Evolutionary conservation across 306 rosid genomes (phyloP).

Genomic region (Vachellia collinsii): DNA sequence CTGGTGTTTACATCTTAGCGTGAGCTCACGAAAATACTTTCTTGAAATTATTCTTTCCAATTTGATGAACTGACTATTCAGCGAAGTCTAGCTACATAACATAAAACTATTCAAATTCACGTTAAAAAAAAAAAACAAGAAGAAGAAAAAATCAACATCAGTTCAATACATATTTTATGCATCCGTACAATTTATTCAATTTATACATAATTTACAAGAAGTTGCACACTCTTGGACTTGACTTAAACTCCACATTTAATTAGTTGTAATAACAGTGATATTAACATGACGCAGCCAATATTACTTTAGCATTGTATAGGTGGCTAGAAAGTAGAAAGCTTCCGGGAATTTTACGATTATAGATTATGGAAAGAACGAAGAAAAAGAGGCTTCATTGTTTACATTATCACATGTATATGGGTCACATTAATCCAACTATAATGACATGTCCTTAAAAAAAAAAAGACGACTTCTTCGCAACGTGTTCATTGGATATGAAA

Average conservation of each 20-base stretch:
- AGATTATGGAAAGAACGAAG: background rate
- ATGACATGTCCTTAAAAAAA: background rate
- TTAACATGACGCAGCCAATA: background rate
- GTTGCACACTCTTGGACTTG: too few relatives aligned
- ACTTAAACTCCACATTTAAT: background rate
- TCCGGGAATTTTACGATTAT: background rate
- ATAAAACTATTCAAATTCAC: background rate
- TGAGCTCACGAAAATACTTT: background rate
- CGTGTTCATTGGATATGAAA: conserved; percentile 1
- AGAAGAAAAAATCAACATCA: too few relatives aligned
- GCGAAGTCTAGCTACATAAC: background rate
- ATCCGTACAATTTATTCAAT: too few relatives aligned
- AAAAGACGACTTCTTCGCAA: background rate
- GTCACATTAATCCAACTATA: background rate
- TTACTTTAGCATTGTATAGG: background rate
- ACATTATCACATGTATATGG: background rate
- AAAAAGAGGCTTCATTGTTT: background rate
- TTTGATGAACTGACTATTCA: background rate
- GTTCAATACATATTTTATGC: background rate
- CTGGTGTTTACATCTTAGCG: background rate
- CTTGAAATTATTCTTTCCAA: too few relatives aligned
- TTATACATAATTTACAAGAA: too few relatives aligned
- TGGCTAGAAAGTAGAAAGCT: background rate
- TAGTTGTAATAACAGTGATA: background rate
- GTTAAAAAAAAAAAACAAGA: too few relatives aligned